Conservation (phyloP, 2,329 filamentous ascomycete species). For the Microdochium bolleyi region DNA sequence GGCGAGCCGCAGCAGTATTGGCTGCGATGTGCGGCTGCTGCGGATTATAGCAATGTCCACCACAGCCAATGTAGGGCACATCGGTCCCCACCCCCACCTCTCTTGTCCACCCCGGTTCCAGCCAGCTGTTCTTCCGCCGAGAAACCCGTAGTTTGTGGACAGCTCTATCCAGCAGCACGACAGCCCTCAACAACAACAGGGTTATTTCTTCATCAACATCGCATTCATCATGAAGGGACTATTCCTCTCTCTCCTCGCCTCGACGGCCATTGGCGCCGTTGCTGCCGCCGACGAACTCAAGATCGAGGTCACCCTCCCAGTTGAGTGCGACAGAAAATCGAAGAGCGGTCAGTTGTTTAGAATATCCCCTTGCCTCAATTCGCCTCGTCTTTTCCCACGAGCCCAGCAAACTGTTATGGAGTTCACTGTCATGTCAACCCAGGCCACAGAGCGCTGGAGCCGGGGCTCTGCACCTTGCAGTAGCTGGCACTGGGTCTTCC, state of each 20-base stretch:
- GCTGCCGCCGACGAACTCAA: conserved; percentile 56
- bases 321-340: conserved; percentile 74
- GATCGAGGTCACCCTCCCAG: conserved; percentile 67
- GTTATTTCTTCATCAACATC: too few relatives aligned
- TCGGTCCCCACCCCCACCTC: background rate
- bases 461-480: too few relatives aligned
- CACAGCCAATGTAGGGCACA: background rate
- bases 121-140: background rate
- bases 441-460: too few relatives aligned
- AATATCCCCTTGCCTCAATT: too few relatives aligned
- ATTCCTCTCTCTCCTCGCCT: conserved; percentile 40
- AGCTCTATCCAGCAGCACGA: background rate
- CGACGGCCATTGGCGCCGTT: conserved; percentile 40
- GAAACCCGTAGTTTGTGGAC: background rate
- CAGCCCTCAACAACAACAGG: background rate
- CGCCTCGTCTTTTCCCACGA: too few relatives aligned
- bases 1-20: too few relatives aligned
- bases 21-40: too few relatives aligned
- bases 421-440: too few relatives aligned
- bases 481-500: too few relatives aligned
- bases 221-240: conserved; percentile 37
- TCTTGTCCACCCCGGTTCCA: background rate
- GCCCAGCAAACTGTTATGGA: too few relatives aligned
- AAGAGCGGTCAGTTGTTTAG: conserved; percentile 34
- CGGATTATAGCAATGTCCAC: background rate